These are phyloP conservation scores for Scortechinia acanthostroma DNA, from an alignment of 2,329 filamentous ascomycete species.

Conservation along the genomic window DNA sequence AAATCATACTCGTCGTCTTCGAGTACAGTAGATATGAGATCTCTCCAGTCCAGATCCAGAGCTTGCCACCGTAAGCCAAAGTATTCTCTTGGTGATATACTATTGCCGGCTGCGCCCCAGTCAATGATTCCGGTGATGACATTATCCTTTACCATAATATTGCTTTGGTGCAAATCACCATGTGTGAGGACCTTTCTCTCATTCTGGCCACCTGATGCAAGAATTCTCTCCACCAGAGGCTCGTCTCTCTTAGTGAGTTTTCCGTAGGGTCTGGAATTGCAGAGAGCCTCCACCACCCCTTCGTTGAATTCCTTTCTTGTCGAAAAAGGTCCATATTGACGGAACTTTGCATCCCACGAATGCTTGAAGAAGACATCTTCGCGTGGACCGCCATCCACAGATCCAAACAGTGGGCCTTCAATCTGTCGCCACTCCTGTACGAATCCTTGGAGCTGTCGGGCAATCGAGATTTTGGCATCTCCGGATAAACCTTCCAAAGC, in stretches of 20 bases:
- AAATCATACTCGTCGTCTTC: neutral
- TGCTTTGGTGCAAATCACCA: conserved; percentile 1
- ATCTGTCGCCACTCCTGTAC: conserved; percentile 7
- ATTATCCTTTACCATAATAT: neutral
- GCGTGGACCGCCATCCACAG: conserved; percentile 8
- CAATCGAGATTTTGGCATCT: conserved; percentile 5
- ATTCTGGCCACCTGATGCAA: neutral
- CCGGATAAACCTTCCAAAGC: conserved; percentile 6
- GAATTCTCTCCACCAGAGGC: neutral
- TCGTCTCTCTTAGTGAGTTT: neutral
- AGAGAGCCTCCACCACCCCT: conserved; percentile 11
- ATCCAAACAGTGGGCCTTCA: conserved; percentile 7
- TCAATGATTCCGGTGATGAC: neutral
- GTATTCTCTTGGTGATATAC: neutral
- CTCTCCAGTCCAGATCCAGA: neutral
- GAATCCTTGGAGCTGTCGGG: conserved; percentile 5
- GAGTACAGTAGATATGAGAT: neutral
- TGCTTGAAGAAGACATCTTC: conserved; percentile 9
- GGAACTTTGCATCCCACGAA: conserved; percentile 7
- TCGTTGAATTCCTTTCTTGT: conserved; percentile 8
- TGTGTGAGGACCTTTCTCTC: neutral
- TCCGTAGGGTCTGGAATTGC: conserved; percentile 8
- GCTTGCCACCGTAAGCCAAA: neutral
- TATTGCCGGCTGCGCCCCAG: neutral
- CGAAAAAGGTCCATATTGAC: conserved; percentile 9